These are phyloP conservation scores for Picochlorum costavermella DNA, from an alignment of 139 green algal species.

Conservation along the genomic window DNA sequence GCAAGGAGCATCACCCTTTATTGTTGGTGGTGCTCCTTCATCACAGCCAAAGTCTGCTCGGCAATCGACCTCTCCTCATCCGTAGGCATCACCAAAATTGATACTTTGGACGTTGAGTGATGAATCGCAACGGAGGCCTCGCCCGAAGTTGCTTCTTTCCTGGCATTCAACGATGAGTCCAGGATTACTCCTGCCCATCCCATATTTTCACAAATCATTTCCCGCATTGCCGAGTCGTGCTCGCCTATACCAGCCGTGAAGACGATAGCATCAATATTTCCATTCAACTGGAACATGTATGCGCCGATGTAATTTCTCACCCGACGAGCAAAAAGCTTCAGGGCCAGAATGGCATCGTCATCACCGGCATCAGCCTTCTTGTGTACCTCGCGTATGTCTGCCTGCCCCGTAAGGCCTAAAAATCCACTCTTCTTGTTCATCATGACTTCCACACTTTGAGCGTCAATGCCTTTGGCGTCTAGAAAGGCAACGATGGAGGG, in stretches of 20 bases:
- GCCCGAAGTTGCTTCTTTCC: background rate
- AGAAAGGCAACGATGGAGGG: slow-evolving; percentile 1
- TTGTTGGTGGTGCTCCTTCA: background rate
- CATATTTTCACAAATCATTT: slow-evolving; percentile 1
- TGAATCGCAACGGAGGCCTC: slow-evolving; percentile 39
- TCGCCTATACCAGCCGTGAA: slow-evolving; percentile 64
- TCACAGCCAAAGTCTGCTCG: slow-evolving; percentile 60
- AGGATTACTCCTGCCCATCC: slow-evolving; percentile 51
- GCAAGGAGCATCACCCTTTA: no score
- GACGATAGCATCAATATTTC: slow-evolving; percentile 72
- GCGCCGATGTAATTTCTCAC: slow-evolving; percentile 82
- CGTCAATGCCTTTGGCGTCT: slow-evolving; percentile 19
- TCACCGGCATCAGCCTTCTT: slow-evolving; percentile 41
- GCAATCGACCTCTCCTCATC: slow-evolving; percentile 88
- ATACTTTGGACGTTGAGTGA: slow-evolving; percentile 16
- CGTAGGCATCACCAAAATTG: slow-evolving; percentile 80
- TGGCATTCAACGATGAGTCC: slow-evolving; percentile 53
- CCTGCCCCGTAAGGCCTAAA: slow-evolving; percentile 38
- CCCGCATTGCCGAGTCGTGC: slow-evolving; percentile 21
- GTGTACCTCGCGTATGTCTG: slow-evolving; percentile 54
- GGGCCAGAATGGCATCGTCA: slow-evolving; percentile 42
- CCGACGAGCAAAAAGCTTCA: slow-evolving; percentile 74
- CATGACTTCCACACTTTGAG: slow-evolving; percentile 42
- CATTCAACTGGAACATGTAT: slow-evolving; percentile 64
- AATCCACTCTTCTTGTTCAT: slow-evolving; percentile 77